Conservation (phyloP, 768 basidiomycete species). For the Collybiopsis luxurians region DNA sequence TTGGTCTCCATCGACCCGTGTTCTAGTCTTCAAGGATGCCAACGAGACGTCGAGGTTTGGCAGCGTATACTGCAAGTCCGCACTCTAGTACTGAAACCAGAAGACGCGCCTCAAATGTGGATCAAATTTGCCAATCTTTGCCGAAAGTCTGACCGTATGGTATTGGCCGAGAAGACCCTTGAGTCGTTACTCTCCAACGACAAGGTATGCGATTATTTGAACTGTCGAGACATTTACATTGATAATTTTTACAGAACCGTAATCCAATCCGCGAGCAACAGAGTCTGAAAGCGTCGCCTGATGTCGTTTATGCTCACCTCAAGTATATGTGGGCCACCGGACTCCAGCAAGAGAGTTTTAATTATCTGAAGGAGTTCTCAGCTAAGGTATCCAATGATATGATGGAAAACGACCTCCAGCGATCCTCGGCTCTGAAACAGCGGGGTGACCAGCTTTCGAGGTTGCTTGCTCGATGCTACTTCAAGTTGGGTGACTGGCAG, state of each 20-base stretch:
- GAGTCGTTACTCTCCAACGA: constrained; percentile 85
- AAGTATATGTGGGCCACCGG: constrained; percentile 96
- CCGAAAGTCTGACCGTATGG: constrained; percentile 91
- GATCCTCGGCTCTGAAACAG: constrained; percentile 51
- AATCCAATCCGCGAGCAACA: constrained; percentile 53
- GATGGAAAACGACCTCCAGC: constrained; percentile 52
- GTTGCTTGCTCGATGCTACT: constrained; percentile 94
- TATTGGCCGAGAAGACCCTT: constrained; percentile 95
- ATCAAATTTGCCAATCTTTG: constrained; percentile 98
- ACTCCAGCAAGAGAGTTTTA: constrained; percentile 72
- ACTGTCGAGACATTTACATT: neutral
- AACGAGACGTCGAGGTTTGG: constrained; percentile 99
- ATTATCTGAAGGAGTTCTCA: constrained; percentile 81
- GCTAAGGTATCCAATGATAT: constrained; percentile 73
- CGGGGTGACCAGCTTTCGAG: constrained; percentile 68
- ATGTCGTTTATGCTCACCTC: constrained; percentile 94
- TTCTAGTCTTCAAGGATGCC: constrained; percentile 85
- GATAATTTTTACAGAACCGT: constrained; percentile 29
- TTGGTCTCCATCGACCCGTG: neutral
- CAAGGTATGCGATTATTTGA: constrained; percentile 35
- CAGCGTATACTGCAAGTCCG: constrained; percentile 96
- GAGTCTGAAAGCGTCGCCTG: constrained; percentile 78
- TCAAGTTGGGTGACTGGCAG: constrained; percentile 97
- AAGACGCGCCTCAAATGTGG: constrained; percentile 96
- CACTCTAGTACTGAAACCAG: constrained; percentile 88